Base-by-base conservation (phyloP, 345 rosid species). In the Zanthoxylum bungeanum region DNA sequence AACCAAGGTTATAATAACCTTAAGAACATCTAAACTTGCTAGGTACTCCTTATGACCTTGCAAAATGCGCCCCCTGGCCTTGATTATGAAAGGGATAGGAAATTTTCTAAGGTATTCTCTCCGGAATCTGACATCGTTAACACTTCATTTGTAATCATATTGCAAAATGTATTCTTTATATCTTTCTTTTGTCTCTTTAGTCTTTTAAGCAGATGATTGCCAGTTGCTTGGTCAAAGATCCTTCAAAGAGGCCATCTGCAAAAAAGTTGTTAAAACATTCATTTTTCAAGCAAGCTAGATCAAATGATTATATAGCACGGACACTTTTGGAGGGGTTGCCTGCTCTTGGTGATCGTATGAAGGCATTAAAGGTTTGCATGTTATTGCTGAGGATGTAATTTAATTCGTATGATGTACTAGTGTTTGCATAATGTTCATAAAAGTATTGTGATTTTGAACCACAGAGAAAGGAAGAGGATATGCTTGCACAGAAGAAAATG, bases 151-250 rank as follows among this genome's bases (percentile, higher is more conserved):
- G 2, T 63, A 64, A 51, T 39, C 40, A n/a, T 55, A 31, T 51
- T 53, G 37, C 55, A 66, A 39, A 3, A 65, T 55, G 47, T 25
- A 9, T 53, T 62, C 21, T 14, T 58, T 62, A 36, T 73, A 22
- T 82, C 64, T 76, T 64, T 68, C 66, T 68, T 73, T 37, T 17
- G 58, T 72, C 39, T 79, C 73, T 71, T 72, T 83, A 92, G 99
- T 92, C 97, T 70, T 95, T 95, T 80, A 95, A 95, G 88, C 99
- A 95, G 80, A 95, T 95, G 99, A 92, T 88, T 70, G 99, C 99
- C 31, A 95, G 97, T 75, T 95, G 99, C 84, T 85, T 95, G 84
- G 97, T 92, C 28, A 95, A 95, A 85, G 99, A 95, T 81, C 99
- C 98, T 67, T 82, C 89, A 24, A 95, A 95, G 84, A 85, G 98